Evolutionary conservation across 2,329 filamentous ascomycete species (phyloP).

Genomic region (Aureobasidium melanogenum): DNA sequence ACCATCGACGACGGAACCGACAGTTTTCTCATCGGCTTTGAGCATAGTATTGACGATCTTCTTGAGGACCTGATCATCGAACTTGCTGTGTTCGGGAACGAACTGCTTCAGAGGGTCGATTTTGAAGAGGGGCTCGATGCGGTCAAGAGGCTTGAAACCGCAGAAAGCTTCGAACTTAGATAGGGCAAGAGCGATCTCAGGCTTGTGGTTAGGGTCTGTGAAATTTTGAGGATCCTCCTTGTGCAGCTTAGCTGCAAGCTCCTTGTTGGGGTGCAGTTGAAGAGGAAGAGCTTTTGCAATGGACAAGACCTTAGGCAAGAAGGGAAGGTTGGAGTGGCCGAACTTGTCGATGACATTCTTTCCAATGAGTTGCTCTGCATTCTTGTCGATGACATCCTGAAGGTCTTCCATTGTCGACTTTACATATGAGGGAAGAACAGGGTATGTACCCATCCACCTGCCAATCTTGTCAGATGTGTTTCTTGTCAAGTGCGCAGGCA

Average conservation of each 20-base stretch:
- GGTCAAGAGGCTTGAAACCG: constrained; percentile 58
- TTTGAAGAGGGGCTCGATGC: constrained; percentile 51
- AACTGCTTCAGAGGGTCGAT: constrained; percentile 48
- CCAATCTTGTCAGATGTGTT: constrained; percentile 8
- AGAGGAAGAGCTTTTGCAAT: constrained; percentile 67
- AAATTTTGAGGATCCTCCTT: constrained; percentile 55
- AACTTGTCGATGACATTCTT: constrained; percentile 52
- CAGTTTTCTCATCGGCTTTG: constrained; percentile 42
- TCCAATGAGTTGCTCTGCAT: constrained; percentile 56
- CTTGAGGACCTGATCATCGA: constrained; percentile 51
- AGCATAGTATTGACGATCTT: constrained; percentile 49
- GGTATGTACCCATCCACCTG: constrained; percentile 69
- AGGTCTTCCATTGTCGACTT: constrained; percentile 48
- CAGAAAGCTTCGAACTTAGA: constrained; percentile 66
- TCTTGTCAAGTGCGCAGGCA: neutral
- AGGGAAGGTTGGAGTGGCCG: constrained; percentile 56
- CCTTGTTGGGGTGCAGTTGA: constrained; percentile 66
- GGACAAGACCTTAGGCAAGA: constrained; percentile 66
- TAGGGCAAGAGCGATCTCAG: constrained; percentile 67
- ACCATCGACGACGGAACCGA: constrained; percentile 45
- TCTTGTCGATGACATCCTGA: constrained; percentile 52
- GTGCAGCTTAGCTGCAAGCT: constrained; percentile 56
- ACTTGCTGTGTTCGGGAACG: constrained; percentile 39
- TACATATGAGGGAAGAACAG: constrained; percentile 54
- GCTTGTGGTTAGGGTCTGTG: constrained; percentile 68